phyloP scores from a whole-genome alignment of 257 asterid genomes.

The Cordia subcordata region DNA sequence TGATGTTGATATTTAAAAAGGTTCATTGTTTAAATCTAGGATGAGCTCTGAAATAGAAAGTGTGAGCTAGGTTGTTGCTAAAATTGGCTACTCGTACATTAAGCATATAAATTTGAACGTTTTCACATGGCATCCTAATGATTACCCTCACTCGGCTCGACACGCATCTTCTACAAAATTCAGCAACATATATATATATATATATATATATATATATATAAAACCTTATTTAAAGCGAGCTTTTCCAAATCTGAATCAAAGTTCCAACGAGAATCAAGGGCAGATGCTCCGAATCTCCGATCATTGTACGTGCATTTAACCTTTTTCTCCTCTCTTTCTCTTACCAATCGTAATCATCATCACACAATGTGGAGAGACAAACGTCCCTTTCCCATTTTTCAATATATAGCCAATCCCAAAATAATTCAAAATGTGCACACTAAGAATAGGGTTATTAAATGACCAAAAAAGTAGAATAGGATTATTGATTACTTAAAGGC shows the following conservation, averaged over 20 bases:
- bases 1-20: too few species aligned
- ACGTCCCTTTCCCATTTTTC: constrained; percentile 3
- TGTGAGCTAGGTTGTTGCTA: too few species aligned
- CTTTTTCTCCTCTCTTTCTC: constrained; percentile 10
- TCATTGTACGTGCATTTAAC: constrained; percentile 23
- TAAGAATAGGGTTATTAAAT: too few species aligned
- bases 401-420: too few species aligned
- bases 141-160: background rate
- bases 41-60: too few species aligned
- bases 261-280: constrained; percentile 15
- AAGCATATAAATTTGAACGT: too few species aligned
- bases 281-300: constrained; percentile 24
- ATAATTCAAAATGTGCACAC: too few species aligned
- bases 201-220: too few species aligned
- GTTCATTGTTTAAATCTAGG: too few species aligned
- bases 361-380: constrained; percentile 17
- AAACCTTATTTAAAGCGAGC: background rate
- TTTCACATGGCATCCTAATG: background rate
- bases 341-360: constrained; percentile 27
- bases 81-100: background rate
- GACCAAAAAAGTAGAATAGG: too few species aligned
- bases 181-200: too few species aligned
- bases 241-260: background rate
- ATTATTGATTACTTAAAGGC: background rate
- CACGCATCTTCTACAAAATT: background rate